Evolutionary conservation across 2,329 filamentous ascomycete species (phyloP).

Genomic region (Fusarium sp.): DNA sequence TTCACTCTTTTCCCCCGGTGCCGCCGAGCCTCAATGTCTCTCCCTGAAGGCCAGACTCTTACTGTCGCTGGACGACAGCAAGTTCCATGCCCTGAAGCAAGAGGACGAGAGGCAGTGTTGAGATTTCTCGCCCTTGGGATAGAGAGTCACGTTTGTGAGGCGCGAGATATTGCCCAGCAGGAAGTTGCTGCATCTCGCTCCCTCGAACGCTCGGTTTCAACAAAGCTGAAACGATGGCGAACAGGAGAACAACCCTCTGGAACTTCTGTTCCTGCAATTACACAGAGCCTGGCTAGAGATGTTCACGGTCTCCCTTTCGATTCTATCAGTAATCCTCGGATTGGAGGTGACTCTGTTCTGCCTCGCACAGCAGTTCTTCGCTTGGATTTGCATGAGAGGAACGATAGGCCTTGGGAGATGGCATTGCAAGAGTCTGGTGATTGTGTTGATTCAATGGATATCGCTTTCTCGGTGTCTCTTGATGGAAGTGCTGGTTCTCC

Average conservation of each 20-base stretch:
- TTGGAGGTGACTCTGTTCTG: background rate
- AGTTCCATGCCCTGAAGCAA: slow-evolving; percentile 8
- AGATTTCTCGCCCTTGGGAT: background rate
- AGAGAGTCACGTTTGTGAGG: background rate
- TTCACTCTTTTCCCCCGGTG: background rate
- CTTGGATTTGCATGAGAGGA: background rate
- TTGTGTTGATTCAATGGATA: background rate
- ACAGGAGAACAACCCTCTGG: background rate
- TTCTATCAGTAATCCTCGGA: background rate
- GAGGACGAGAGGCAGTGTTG: background rate
- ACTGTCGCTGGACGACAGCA: slow-evolving; percentile 2
- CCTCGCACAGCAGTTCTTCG: background rate
- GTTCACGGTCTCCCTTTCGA: slow-evolving; percentile 5
- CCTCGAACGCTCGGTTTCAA: background rate
- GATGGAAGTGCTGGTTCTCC: background rate
- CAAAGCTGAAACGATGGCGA: background rate
- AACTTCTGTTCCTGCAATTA: background rate
- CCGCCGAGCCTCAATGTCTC: background rate
- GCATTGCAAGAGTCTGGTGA: background rate
- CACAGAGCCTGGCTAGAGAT: background rate
- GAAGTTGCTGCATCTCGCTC: slow-evolving; percentile 1
- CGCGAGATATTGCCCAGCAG: slow-evolving; percentile 7
- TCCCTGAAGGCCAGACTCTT: background rate
- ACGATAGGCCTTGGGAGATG: background rate
- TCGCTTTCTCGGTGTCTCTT: background rate